phyloP scores from a whole-genome alignment of 2,329 filamentous ascomycete genomes.

The Venturia oleaginea region DNA sequence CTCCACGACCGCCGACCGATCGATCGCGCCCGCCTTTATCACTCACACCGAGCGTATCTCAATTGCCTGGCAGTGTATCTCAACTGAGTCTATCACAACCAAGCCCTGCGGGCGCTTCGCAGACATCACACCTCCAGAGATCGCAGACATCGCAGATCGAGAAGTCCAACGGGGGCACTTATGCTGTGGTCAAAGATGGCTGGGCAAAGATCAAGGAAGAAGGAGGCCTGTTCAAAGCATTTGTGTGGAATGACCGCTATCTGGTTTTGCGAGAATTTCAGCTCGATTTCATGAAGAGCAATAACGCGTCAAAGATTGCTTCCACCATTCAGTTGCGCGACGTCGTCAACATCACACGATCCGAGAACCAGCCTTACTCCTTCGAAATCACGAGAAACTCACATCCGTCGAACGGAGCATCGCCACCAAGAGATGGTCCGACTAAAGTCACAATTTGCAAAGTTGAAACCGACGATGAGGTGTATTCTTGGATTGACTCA shows the following conservation, averaged over 20 bases:
- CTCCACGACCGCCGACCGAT: conserved; percentile 79
- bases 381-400: conserved; percentile 84
- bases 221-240: conserved; percentile 68
- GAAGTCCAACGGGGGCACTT: conserved; percentile 28
- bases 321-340: conserved; percentile 78
- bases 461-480: conserved; percentile 90
- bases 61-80: conserved; percentile 68
- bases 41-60: conserved; percentile 63
- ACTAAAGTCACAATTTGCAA: conserved; percentile 82
- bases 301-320: conserved; percentile 71
- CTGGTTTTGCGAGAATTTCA: conserved; percentile 86
- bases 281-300: conserved; percentile 88
- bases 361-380: conserved; percentile 82
- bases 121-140: conserved; percentile 27
- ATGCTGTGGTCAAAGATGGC: conserved; percentile 48
- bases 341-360: conserved; percentile 80
- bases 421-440: conserved; percentile 69
- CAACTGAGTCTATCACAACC: conserved; percentile 66
- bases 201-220: conserved; percentile 87
- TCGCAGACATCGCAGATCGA: conserved; percentile 35
- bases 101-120: conserved; percentile 27
- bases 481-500: conserved; percentile 98
- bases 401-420: conserved; percentile 46
- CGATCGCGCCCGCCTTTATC: conserved; percentile 60
- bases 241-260: conserved; percentile 84